These are phyloP conservation scores for Pythium periplocum DNA, from an alignment of 352 stramenopile genomes.

Conservation along the genomic window DNA sequence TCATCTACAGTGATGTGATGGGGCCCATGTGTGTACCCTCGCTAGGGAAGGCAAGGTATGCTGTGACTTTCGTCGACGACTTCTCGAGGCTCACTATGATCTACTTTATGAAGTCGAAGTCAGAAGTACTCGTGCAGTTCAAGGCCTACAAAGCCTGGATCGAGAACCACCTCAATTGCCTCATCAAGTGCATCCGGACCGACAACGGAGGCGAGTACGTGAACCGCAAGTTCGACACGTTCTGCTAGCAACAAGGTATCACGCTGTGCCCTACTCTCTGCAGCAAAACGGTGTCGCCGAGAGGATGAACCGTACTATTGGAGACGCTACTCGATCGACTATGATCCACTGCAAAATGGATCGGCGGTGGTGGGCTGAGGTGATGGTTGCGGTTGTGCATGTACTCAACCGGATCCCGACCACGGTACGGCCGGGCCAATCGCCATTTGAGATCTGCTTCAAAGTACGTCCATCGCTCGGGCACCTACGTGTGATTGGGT, in stretches of 20 bases:
- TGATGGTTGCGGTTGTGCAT: too few relatives aligned
- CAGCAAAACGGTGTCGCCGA: conserved; percentile 8
- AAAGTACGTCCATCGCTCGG: too few relatives aligned
- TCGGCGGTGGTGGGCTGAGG: too few relatives aligned
- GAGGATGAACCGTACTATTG: conserved; percentile 4
- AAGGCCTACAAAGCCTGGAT: conserved; percentile 10
- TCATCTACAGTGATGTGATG: conserved; percentile 16
- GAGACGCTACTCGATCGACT: not conserved
- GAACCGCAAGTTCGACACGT: conserved; percentile 3
- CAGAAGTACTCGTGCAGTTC: conserved; percentile 7
- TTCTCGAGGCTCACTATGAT: conserved; percentile 4
- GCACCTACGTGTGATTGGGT: too few relatives aligned
- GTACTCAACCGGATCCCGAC: too few relatives aligned
- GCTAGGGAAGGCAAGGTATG: not conserved
- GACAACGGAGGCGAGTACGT: conserved; percentile 5
- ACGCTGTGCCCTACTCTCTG: not conserved
- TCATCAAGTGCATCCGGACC: conserved; percentile 2
- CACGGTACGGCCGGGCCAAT: too few relatives aligned
- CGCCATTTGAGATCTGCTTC: too few relatives aligned
- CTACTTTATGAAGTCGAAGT: conserved; percentile 11
- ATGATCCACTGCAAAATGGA: too few relatives aligned
- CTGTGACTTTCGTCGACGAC: conserved; percentile 13
- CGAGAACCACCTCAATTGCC: conserved; percentile 1
- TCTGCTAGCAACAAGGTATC: not conserved
- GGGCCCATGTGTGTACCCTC: conserved; percentile 5